Conservation (phyloP, 73 alveolate genomes). For the Tetrahymena borealis region DNA sequence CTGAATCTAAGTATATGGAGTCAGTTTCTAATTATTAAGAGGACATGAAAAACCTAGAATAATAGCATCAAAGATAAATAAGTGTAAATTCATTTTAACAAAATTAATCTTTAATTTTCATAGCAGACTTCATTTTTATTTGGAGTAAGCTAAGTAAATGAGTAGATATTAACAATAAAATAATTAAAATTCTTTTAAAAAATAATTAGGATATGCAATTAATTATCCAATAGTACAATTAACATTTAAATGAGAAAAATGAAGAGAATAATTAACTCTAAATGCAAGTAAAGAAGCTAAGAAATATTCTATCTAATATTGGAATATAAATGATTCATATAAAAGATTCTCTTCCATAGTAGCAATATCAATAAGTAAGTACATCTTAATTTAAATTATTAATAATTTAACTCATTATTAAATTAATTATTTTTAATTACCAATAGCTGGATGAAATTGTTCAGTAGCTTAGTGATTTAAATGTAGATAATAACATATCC, state of each 20-base stretch:
- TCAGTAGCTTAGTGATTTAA: not conserved
- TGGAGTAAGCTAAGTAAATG: no score
- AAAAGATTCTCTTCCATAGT: not conserved
- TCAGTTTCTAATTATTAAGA: not conserved
- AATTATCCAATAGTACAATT: not conserved
- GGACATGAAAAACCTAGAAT: not conserved
- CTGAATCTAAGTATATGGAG: not conserved
- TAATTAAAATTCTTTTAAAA: not conserved
- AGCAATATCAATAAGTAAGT: not conserved
- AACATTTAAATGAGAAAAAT: not conserved
- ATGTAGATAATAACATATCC: not conserved
- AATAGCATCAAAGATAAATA: not conserved
- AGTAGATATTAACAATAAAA: not conserved
- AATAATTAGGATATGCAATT: not conserved
- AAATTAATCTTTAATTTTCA: not conserved
- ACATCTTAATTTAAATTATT: no score
- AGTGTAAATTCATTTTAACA: not conserved
- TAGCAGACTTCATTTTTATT: not conserved
- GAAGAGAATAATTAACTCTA: not conserved
- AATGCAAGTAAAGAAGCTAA: not conserved
- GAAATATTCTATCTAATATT: not conserved
- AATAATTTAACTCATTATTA: no score
- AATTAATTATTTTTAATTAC: not conserved
- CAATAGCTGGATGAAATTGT: not conserved
- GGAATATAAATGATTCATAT: not conserved